Conservation (phyloP, 768 basidiomycete genomes). For the Lactarius hatsudake region DNA sequence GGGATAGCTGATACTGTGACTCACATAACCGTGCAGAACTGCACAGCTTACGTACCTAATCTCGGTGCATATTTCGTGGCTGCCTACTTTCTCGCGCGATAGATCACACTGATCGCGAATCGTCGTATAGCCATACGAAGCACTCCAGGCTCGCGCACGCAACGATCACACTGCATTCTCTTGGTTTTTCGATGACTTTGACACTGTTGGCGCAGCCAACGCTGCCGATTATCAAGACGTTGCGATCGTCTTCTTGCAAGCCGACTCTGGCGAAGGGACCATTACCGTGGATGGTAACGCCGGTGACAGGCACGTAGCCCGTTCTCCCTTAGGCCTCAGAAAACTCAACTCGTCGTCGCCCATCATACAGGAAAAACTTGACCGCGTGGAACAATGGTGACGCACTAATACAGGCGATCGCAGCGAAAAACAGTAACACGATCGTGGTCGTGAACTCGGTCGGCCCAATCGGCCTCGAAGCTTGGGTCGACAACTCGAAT, state of each 20-base stretch:
- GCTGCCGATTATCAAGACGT: constrained; percentile 48
- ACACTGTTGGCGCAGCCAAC: constrained; percentile 46
- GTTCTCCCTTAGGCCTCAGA: constrained; percentile 1
- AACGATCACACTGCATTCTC: constrained; percentile 60
- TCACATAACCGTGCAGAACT: constrained; percentile 42
- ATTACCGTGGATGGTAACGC: constrained; percentile 56
- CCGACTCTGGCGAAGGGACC: constrained; percentile 43
- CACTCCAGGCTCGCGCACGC: constrained; percentile 72
- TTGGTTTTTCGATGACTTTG: constrained; percentile 70
- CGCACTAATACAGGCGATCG: constrained; percentile 50
- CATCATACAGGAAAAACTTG: constrained; percentile 33
- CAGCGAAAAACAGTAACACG: constrained; percentile 68
- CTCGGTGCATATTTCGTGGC: constrained; percentile 44
- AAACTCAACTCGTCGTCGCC: not conserved
- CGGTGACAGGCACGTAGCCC: constrained; percentile 50
- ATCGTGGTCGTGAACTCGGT: constrained; percentile 79
- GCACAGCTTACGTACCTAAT: constrained; percentile 76
- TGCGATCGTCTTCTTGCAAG: constrained; percentile 50
- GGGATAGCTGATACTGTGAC: constrained; percentile 10
- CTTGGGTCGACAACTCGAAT: constrained; percentile 75
- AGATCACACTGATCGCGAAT: not conserved
- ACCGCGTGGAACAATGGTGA: constrained; percentile 40
- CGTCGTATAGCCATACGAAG: constrained; percentile 63
- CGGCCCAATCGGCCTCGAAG: constrained; percentile 62
- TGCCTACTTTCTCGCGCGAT: not conserved